Conservation (phyloP, 2,329 filamentous ascomycete species). For the Metarhizium sp. region DNA sequence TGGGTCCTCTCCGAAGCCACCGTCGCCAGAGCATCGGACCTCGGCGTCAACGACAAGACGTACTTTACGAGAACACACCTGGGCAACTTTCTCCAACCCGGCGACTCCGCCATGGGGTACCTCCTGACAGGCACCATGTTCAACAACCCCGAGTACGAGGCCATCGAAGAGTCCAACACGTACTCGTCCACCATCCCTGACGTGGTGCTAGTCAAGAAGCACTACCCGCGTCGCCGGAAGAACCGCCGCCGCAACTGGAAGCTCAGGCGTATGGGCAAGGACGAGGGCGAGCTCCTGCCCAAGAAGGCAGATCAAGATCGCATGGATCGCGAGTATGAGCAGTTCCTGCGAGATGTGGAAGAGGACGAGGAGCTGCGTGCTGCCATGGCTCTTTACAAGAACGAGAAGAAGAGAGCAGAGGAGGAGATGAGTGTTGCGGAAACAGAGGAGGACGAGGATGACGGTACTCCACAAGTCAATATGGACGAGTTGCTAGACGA, state of each 20-base stretch:
- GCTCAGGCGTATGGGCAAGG: slow-evolving; percentile 84
- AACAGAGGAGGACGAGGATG: slow-evolving; percentile 49
- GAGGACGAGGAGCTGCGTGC: slow-evolving; percentile 83
- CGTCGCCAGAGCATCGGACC: slow-evolving; percentile 75
- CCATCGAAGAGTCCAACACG: slow-evolving; percentile 66
- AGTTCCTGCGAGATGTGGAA: slow-evolving; percentile 94
- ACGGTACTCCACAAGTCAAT: slow-evolving; percentile 58
- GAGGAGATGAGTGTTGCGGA: slow-evolving; percentile 61
- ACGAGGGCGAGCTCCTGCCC: slow-evolving; percentile 79
- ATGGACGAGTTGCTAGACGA: slow-evolving; percentile 84
- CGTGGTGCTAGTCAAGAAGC: slow-evolving; percentile 93
- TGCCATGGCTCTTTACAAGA: slow-evolving; percentile 81
- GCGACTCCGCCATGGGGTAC: slow-evolving; percentile 93
- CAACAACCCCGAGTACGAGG: slow-evolving; percentile 81
- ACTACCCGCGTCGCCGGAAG: slow-evolving; percentile 82
- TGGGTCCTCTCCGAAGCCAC: slow-evolving; percentile 82
- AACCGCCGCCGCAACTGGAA: slow-evolving; percentile 77
- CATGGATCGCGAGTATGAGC: slow-evolving; percentile 89
- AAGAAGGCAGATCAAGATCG: slow-evolving; percentile 81
- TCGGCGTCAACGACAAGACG: slow-evolving; percentile 76
- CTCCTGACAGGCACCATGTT: slow-evolving; percentile 82
- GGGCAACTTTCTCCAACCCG: slow-evolving; percentile 73
- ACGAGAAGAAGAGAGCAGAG: slow-evolving; percentile 39
- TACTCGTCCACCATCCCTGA: slow-evolving; percentile 79
- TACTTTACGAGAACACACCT: slow-evolving; percentile 90